Percentiles rank a stretch among this genome's conserved stretches.
These are phyloP conservation scores for Tilletia indica DNA, from an alignment of 1,284 basidiomycete genomes.

Conservation along the genomic window DNA sequence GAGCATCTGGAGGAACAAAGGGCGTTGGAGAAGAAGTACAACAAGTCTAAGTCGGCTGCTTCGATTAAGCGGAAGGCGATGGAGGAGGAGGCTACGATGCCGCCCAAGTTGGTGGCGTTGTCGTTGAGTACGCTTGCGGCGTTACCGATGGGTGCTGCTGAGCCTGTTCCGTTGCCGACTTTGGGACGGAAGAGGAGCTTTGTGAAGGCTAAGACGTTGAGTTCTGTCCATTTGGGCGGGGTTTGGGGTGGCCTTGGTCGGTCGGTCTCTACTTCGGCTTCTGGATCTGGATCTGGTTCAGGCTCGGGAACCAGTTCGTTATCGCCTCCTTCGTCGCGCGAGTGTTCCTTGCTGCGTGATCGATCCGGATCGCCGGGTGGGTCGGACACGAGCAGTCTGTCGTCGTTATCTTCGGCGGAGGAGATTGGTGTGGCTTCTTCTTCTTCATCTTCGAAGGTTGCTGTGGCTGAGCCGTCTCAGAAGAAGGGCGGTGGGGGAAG, in stretches of 20 bases:
- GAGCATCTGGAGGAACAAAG: constrained; percentile 8
- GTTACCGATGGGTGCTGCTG: background rate
- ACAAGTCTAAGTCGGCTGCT: background rate
- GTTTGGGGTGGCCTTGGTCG: background rate
- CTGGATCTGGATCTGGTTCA: background rate
- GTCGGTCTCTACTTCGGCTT: background rate
- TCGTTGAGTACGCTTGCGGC: background rate
- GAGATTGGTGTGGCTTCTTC: too few relatives aligned
- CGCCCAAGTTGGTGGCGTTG: background rate
- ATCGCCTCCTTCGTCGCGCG: too few relatives aligned
- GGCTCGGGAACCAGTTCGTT: too few relatives aligned
- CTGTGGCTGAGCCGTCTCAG: too few relatives aligned
- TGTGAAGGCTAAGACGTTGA: constrained; percentile 9
- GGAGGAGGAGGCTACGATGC: constrained; percentile 4
- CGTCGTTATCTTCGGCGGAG: too few relatives aligned
- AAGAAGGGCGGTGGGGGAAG: too few relatives aligned
- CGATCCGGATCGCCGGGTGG: too few relatives aligned
- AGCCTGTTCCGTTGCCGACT: background rate
- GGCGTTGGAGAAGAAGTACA: background rate
- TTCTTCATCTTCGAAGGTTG: too few relatives aligned
- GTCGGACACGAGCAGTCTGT: too few relatives aligned
- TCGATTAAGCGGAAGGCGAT: background rate
- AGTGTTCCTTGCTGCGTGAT: too few relatives aligned
- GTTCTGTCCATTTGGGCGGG: background rate
- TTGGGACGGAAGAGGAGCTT: constrained; percentile 17